Base-by-base conservation (phyloP, 2,329 filamentous ascomycete genomes). In the Rugonectria rugulosa region DNA sequence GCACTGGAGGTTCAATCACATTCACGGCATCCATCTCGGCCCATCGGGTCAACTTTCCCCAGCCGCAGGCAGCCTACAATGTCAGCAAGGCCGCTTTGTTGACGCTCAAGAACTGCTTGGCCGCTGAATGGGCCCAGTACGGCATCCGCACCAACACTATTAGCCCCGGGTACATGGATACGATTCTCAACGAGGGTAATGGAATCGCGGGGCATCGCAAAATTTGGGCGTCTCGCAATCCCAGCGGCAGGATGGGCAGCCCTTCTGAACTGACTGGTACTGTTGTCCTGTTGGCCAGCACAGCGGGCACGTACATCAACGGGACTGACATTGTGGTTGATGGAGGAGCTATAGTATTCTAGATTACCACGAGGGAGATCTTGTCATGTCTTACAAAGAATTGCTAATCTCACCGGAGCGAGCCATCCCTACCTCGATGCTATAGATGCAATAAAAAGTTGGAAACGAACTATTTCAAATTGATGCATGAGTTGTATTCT, bases 161-260 rank as follows among this genome's bases (percentile, higher is more conserved):
- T 32, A 85, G 81, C 29, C 89, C 89, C 0, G 89, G 89, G 1
- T 92, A 92, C 62, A 91, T 91, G 85, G 88, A 90, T 64, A 91
- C 88, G 0, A 84, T 90, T 12, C 72, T 92, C 40, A 92, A 91
- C 65, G 85, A 87, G 54, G 87, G 87, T 0, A 79, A 82, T 8
- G 83, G 82, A 1, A 68, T 89, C 36, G 77, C 78, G 6, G 75
- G 77, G 29, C 78, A 79, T 34, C 76, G 82, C 48, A 75, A 73
- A 20, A 77, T 80, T 3, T 89, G 87, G 87, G 77, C 77, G 17
- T 73, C 73, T 15, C 75, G 84, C 45, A 85, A 86, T 66, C 87
- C 87, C 0, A 81, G 81, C 72, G 85, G 86, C 0, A 74, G 87
- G 21, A 89, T 90, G 85, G 87, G 86, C 0, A 66, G 76, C 54